phyloP scores from a whole-genome alignment of 768 basidiomycete genomes.

The Leccinellum albellum region DNA sequence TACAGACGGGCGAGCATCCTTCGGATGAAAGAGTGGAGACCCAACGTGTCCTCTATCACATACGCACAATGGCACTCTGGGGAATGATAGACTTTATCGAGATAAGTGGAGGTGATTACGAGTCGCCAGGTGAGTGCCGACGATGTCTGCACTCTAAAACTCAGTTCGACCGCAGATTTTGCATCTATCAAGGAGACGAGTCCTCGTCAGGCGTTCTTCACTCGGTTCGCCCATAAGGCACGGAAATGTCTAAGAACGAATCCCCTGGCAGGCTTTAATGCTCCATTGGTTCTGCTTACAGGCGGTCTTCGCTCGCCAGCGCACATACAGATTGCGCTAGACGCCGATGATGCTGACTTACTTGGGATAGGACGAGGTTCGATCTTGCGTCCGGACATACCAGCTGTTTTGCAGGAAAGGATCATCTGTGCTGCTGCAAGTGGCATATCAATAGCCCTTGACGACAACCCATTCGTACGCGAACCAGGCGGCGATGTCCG shows the following conservation, averaged over 20 bases:
- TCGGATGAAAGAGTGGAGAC: slow-evolving; percentile 32
- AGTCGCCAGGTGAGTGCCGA: slow-evolving; percentile 55
- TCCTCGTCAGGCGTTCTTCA: slow-evolving; percentile 69
- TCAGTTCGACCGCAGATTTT: slow-evolving; percentile 38
- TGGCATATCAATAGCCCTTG: slow-evolving; percentile 16
- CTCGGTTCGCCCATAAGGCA: slow-evolving; percentile 59
- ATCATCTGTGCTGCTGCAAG: neutral
- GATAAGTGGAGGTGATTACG: slow-evolving; percentile 85
- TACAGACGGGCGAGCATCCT: slow-evolving; percentile 28
- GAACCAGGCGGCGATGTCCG: slow-evolving; percentile 34
- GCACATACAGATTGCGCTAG: slow-evolving; percentile 51
- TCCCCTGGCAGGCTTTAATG: slow-evolving; percentile 17
- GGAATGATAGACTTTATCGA: slow-evolving; percentile 77
- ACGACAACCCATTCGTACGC: slow-evolving; percentile 33
- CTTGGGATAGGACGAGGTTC: slow-evolving; percentile 74
- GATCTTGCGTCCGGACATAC: slow-evolving; percentile 59
- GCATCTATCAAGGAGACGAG: slow-evolving; percentile 26
- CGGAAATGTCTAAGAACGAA: slow-evolving; percentile 41
- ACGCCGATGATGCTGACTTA: slow-evolving; percentile 59
- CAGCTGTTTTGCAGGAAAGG: slow-evolving; percentile 34
- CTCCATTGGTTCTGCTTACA: slow-evolving; percentile 72
- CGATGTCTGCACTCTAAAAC: neutral
- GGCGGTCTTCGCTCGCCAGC: slow-evolving; percentile 69
- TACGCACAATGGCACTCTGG: slow-evolving; percentile 60
- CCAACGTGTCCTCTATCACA: slow-evolving; percentile 53